phyloP scores from a whole-genome alignment of 2,329 filamentous ascomycete species.

The Paracamarosporium sp. region DNA sequence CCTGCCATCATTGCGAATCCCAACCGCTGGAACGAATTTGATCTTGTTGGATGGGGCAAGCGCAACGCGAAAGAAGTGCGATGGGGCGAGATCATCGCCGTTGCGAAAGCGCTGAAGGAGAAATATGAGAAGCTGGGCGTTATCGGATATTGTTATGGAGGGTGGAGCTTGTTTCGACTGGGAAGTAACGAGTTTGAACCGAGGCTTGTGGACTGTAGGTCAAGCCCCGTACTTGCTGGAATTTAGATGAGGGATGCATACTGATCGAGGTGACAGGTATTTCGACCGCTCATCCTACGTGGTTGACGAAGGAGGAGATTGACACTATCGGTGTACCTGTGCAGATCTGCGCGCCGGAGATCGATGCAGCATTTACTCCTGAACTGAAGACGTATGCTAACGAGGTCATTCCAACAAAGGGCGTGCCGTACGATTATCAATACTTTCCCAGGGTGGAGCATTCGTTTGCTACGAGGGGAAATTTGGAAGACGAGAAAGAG shows the following conservation, averaged over 20 bases:
- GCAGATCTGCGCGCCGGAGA: conserved; percentile 28
- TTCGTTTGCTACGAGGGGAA: conserved; percentile 28
- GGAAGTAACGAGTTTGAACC: conserved; percentile 11
- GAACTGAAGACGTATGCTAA: conserved; percentile 30
- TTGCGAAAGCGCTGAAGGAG: conserved; percentile 30
- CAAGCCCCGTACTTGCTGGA: background rate
- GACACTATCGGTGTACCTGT: conserved; percentile 22
- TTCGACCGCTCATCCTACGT: conserved; percentile 26
- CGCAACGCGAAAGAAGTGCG: conserved; percentile 44
- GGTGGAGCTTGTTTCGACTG: conserved; percentile 32
- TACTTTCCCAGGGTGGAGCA: conserved; percentile 33
- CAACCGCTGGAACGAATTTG: conserved; percentile 31
- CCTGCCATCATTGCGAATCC: conserved; percentile 4
- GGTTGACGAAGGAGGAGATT: conserved; percentile 24
- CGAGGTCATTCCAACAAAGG: conserved; percentile 22
- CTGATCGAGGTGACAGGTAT: conserved; percentile 8
- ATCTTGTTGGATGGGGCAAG: conserved; percentile 42
- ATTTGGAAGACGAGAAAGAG: conserved; percentile 21
- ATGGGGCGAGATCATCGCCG: conserved; percentile 42
- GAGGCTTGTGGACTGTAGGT: conserved; percentile 23
- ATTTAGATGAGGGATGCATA: background rate
- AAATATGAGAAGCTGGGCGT: conserved; percentile 44
- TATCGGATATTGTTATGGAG: conserved; percentile 56
- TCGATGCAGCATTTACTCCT: conserved; percentile 24
- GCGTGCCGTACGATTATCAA: conserved; percentile 25